Evolutionary conservation across 2,329 filamentous ascomycete genomes (phyloP), one percentile per base, ranked within the genome.

Genomic region (Fusarium burgessii): DNA sequence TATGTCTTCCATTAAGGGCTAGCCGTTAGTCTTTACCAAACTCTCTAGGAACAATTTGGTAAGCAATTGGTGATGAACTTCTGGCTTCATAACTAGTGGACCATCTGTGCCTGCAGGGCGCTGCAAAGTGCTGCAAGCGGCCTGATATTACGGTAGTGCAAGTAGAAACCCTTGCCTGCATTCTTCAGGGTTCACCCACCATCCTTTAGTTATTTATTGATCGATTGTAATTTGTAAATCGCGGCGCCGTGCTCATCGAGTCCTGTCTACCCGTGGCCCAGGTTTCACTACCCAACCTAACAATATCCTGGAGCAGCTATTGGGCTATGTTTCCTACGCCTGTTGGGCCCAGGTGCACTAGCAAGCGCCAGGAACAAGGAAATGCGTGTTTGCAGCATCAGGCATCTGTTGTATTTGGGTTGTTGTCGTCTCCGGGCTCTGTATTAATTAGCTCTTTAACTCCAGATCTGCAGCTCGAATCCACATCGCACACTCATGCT

Each of bases 41-140:
- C 15, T 29, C 29, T 62, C 41, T 20, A n/a, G 23, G n/a, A 36
- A 62, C 20, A n/a, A 20, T 42, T 43, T 43, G 23, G 32, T 29
- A 27, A 58, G 18, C 18, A 42, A 51, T 32, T 23, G 17, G 23
- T 62, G 23, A 56, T 45, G 23, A 29, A 33, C 54, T 62, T 29
- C 58, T 65, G 51, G 43, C 46, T 64, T 57, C 46, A 42, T 55
- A 40, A 23, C 23, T 58, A 54, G 73, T 70, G 64, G 70, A 58
- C 52, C 73, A 58, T 36, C 40, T 68, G 62, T 55, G 40, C 23
- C 38, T 55, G 27, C 51, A 55, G 20, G 38, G n/a, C 29, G 51
- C 38, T 77, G 70, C 73, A 76, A 55, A 55, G 62, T 66, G 75
- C 70, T 76, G 59, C 61, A 75, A 75, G 51, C 51, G 65, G 70